A percentile compares a stretch with the other conserved stretches of the same genome.
phyloP scores from a whole-genome alignment of 2,329 filamentous ascomycete genomes.

The Dothiorella sarmentorum region DNA sequence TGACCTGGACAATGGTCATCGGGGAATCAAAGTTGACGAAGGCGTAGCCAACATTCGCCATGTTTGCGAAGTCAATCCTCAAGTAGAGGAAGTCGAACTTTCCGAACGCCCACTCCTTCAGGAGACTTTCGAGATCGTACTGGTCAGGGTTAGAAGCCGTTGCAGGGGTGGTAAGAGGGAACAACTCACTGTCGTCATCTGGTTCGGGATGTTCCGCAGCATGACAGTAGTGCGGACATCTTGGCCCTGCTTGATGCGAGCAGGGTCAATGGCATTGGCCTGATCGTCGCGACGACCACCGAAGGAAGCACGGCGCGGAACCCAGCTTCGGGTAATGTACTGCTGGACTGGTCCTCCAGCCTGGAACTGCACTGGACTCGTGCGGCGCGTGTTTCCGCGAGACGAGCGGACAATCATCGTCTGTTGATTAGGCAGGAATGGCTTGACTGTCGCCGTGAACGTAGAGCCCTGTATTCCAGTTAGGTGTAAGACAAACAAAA shows the following conservation, averaged over 20 bases:
- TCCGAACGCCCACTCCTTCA: slow-evolving; percentile 75
- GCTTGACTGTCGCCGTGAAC: background rate
- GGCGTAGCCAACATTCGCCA: slow-evolving; percentile 80
- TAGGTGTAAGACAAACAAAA: slow-evolving; percentile 12
- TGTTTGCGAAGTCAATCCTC: slow-evolving; percentile 62
- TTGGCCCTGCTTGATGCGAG: slow-evolving; percentile 39
- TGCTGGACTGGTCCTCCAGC: slow-evolving; percentile 14
- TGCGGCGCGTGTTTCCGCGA: too few relatives aligned
- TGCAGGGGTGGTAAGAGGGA: slow-evolving; percentile 15
- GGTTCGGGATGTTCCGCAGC: slow-evolving; percentile 92
- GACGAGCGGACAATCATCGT: too few relatives aligned
- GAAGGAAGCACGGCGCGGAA: slow-evolving; percentile 2
- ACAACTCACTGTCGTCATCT: slow-evolving; percentile 62
- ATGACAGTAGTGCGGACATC: slow-evolving; percentile 66
- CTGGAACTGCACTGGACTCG: background rate
- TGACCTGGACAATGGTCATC: slow-evolving; percentile 63
- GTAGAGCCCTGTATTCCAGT: background rate
- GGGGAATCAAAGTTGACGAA: slow-evolving; percentile 93
- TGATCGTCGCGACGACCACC: background rate
- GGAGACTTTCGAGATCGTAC: slow-evolving; percentile 62
- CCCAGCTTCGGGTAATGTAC: slow-evolving; percentile 22
- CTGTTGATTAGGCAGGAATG: background rate
- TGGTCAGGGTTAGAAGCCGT: slow-evolving; percentile 26
- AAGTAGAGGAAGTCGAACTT: slow-evolving; percentile 95
- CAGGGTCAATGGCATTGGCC: slow-evolving; percentile 38